Evolutionary conservation across 768 basidiomycete species (phyloP).

Genomic region (Inosperma sp.): DNA sequence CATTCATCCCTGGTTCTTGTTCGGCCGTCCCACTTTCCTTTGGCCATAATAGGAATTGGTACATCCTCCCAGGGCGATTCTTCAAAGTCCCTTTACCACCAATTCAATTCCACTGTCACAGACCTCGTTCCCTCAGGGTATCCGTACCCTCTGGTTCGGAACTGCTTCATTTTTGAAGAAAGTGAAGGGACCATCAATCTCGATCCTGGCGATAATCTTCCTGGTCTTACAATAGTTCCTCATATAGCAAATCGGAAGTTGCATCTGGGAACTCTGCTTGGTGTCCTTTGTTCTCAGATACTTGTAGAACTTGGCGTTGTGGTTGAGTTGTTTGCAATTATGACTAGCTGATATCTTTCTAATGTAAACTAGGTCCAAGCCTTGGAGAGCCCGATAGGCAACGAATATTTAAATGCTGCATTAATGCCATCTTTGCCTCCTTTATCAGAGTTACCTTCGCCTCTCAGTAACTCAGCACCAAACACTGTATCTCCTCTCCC

Average conservation of each 20-base stretch:
- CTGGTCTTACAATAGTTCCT: slow-evolving; percentile 75
- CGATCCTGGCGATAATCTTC: slow-evolving; percentile 50
- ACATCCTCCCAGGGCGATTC: slow-evolving; percentile 56
- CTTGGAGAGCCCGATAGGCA: slow-evolving; percentile 78
- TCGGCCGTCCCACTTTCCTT: slow-evolving; percentile 73
- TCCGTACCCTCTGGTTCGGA: slow-evolving; percentile 73
- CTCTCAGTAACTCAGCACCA: slow-evolving; percentile 45
- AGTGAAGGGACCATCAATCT: slow-evolving; percentile 52
- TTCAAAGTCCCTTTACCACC: slow-evolving; percentile 48
- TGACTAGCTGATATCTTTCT: no score
- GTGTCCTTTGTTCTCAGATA: slow-evolving; percentile 84
- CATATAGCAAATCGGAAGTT: slow-evolving; percentile 84
- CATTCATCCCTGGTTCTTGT: slow-evolving; percentile 68
- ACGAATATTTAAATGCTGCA: slow-evolving; percentile 75
- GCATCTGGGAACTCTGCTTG: slow-evolving; percentile 84
- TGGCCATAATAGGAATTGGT: slow-evolving; percentile 87
- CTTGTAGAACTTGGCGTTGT: slow-evolving; percentile 80
- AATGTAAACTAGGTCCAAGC: slow-evolving; percentile 53
- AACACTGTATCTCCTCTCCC: slow-evolving; percentile 45
- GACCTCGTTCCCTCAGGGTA: slow-evolving; percentile 64
- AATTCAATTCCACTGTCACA: slow-evolving; percentile 61
- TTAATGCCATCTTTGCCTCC: slow-evolving; percentile 61
- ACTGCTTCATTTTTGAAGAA: slow-evolving; percentile 85
- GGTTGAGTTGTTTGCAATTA: slow-evolving; percentile 46
- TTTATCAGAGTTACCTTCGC: slow-evolving; percentile 54